Evolutionary conservation across 495 filamentous ascomycete genomes (phyloP), one percentile per base, ranked within the genome.

Genomic region (Cercophora samala): DNA sequence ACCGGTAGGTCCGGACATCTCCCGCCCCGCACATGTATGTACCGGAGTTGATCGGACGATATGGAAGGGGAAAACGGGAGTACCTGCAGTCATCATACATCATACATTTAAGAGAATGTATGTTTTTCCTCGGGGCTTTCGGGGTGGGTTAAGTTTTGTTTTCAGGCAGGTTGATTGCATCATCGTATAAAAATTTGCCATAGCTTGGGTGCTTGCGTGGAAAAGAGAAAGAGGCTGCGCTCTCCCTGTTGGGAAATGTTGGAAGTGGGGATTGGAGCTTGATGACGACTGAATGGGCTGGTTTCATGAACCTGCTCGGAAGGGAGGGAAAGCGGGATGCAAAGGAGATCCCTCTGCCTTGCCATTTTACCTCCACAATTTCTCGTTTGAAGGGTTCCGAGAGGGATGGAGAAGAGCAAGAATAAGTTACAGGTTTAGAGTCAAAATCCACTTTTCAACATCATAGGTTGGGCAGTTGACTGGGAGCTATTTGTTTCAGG

Each of bases 401-500:
- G 11, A 46, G 37, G 37, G 29, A 32, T 32, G 29, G 37, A 2
- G 37, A 46, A 46, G 15, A 46, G 8, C 3, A 32, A 46, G 13
- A 46, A 46, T 46, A 46, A 46, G 53, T 56, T 56, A 19, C 53
- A 56, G 53, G 53, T 56, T 56, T 56, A 23, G 53, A 19, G 22
- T 56, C 53, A 56, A 56, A 56, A 21, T 56, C 53, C 53, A 56
- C 53, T 56, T 56, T 56, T 56, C 11, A 56, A 19, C 22, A 21
- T 56, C 22, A 19, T 56, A 21, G 53, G 53, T 21, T 8, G 19
- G 52, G 19, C 4, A 21, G 52, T 21, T 21, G n/a, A n/a, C n/a
- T n/a, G n/a, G n/a, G n/a, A n/a, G n/a, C n/a, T n/a, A n/a, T 56
- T 21, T 56, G 53, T 56, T 56, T 56, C n/a, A 56, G 53, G 37